Evolutionary conservation across 352 stramenopile genomes (phyloP).

Genomic region (Phytophthora sp.): DNA sequence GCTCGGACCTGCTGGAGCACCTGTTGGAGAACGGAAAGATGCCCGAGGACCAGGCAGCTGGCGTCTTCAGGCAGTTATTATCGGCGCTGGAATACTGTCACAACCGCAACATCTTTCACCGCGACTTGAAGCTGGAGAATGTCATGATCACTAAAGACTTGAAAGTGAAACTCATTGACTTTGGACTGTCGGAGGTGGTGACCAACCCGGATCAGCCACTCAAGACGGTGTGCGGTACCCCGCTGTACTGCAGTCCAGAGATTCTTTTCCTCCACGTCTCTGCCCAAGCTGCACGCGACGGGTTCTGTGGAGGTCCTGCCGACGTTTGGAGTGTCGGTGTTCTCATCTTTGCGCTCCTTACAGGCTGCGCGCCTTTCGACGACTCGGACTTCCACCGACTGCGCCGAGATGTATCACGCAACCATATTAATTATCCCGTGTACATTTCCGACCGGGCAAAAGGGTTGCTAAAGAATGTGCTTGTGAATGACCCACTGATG

Average conservation of each 20-base stretch:
- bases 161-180: constrained; percentile 96
- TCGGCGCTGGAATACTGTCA: constrained; percentile 94
- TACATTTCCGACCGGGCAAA: constrained; percentile 70
- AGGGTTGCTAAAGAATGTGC: constrained; percentile 69
- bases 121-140: constrained; percentile 97
- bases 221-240: constrained; percentile 80
- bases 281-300: constrained; percentile 29
- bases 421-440: constrained; percentile 67
- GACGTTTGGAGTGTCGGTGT: constrained; percentile 85
- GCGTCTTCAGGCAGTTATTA: constrained; percentile 87
- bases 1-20: constrained; percentile 75
- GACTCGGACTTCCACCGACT: constrained; percentile 74
- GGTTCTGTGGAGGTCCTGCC: constrained; percentile 65
- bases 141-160: constrained; percentile 92
- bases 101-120: constrained; percentile 90
- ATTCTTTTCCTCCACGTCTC: constrained; percentile 67
- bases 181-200: constrained; percentile 92
- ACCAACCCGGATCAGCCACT: constrained; percentile 72
- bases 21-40: constrained; percentile 78
- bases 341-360: constrained; percentile 84
- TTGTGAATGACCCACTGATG: constrained; percentile 65
- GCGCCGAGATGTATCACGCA: constrained; percentile 71
- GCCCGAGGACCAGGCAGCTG: constrained; percentile 56
- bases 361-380: constrained; percentile 81
- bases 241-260: constrained; percentile 84